These are phyloP conservation scores for Alternaria triticina DNA, from an alignment of 2,329 filamentous ascomycete species.

Conservation along the genomic window DNA sequence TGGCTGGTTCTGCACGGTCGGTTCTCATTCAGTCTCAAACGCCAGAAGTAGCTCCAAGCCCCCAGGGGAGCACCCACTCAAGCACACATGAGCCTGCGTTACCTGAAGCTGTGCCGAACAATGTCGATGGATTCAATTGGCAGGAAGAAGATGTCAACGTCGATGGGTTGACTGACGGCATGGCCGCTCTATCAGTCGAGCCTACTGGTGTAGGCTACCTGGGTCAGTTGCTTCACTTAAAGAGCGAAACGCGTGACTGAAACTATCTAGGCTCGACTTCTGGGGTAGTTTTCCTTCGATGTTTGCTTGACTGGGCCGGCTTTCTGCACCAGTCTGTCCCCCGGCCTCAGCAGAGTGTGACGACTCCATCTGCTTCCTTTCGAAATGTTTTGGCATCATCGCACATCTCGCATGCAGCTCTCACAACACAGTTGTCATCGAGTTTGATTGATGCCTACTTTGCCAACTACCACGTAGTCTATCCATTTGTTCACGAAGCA, in stretches of 20 bases:
- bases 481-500: constrained; percentile 35
- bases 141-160: constrained; percentile 28
- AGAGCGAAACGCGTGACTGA: neutral
- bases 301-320: constrained; percentile 34
- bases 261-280: constrained; percentile 26
- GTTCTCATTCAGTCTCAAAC: constrained; percentile 6
- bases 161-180: constrained; percentile 32
- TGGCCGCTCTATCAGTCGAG: constrained; percentile 36
- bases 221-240: constrained; percentile 6
- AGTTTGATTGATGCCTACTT: constrained; percentile 34
- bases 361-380: constrained; percentile 18
- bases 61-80: constrained; percentile 16
- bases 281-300: constrained; percentile 33
- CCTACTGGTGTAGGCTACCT: constrained; percentile 35
- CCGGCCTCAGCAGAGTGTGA: constrained; percentile 10
- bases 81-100: constrained; percentile 22
- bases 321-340: constrained; percentile 31
- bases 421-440: constrained; percentile 27
- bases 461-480: constrained; percentile 31
- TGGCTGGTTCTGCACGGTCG: constrained; percentile 11
- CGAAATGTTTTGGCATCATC: constrained; percentile 24
- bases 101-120: constrained; percentile 32
- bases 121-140: constrained; percentile 35
- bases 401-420: constrained; percentile 30
- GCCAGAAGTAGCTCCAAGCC: constrained; percentile 19